Evolutionary conservation across 805 yeast genomes (phyloP), one percentile per base, ranked within the genome.

Genomic region (Yarrowia porcina): DNA sequence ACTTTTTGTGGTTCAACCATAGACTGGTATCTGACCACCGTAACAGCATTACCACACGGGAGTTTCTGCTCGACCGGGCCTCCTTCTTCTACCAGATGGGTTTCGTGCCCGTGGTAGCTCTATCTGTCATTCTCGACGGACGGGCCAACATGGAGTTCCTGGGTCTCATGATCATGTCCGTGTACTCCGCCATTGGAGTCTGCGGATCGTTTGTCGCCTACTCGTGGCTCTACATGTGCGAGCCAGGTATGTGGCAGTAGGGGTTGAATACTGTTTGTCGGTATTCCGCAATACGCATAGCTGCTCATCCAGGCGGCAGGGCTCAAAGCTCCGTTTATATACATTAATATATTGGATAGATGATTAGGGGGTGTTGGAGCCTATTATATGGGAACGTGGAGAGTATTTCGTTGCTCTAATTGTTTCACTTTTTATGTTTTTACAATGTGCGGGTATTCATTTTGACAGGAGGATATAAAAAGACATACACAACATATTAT

Each of bases 121-220:
- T 81, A 5, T 73, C 85, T 44, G 88, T 86, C 35, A 68, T 86
- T 18, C 80, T 90, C 69, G 83, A 84, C 60, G 70, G 68, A 81
- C 73, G 64, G 1, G 81, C 81, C 61, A 82, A 78, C 67, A 81
- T 83, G 64, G 89, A 90, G 73, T 93, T 91, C 70, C 74, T 89
- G 64, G 84, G 89, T 50, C 78, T 93, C 67, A 90, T 94, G 90
- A 75, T 85, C 11, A 82, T 90, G 64, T 89, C 97, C 66, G 86
- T 90, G 7, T 93, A 93, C 74, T 90, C 97, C 73, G 83, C 90
- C 0, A 65, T 89, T 17, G 99, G 99, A 3, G 84, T 94, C 7
- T 78, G 92, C 9, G 80, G 89, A 47, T 84, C 96, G 56, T 94
- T 97, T 96, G 82, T 87, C 66, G 94, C 96, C 8, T 82, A 91